Evolutionary conservation across 176 grass and related monocot genomes (phyloP).

Genomic region (Oryza punctata): DNA sequence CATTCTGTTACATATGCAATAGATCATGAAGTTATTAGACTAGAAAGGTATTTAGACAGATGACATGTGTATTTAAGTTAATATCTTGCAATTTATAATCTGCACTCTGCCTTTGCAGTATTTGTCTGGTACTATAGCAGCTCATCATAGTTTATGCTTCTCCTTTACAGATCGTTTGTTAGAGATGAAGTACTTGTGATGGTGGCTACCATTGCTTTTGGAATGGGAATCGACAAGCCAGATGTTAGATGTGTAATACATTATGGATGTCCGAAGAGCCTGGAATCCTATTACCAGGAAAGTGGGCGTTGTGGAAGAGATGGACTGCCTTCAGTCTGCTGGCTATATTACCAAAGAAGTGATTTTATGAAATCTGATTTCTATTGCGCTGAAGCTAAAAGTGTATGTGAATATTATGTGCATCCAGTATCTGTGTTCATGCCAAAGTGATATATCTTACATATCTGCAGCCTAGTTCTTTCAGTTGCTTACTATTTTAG

Average conservation of each 20-base stretch:
- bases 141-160: constrained; percentile 30
- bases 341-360: constrained; percentile 92
- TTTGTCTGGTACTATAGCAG: neutral
- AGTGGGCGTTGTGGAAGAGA: constrained; percentile 96
- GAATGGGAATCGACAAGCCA: constrained; percentile 98
- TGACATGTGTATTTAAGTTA: constrained; percentile 2
- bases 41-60: constrained; percentile 1
- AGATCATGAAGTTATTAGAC: constrained; percentile 21
- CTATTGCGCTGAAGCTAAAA: constrained; percentile 73
- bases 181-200: constrained; percentile 84
- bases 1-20: constrained; percentile 4
- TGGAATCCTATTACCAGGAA: constrained; percentile 98
- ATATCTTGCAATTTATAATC: constrained; percentile 8
- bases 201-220: constrained; percentile 97
- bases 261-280: constrained; percentile 90
- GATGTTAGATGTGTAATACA: constrained; percentile 95
- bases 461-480: constrained; percentile 19
- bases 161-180: constrained; percentile 77
- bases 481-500: constrained; percentile 16
- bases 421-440: neutral
- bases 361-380: constrained; percentile 96
- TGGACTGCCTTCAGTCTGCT: constrained; percentile 84
- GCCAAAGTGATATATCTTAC: neutral
- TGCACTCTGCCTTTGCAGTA: constrained; percentile 9
- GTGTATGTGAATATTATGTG: constrained; percentile 40